A percentile compares a stretch with the other conserved stretches of the same genome.
Conservation (phyloP, 495 filamentous ascomycete genomes). For the Glutinoglossum americanum region DNA sequence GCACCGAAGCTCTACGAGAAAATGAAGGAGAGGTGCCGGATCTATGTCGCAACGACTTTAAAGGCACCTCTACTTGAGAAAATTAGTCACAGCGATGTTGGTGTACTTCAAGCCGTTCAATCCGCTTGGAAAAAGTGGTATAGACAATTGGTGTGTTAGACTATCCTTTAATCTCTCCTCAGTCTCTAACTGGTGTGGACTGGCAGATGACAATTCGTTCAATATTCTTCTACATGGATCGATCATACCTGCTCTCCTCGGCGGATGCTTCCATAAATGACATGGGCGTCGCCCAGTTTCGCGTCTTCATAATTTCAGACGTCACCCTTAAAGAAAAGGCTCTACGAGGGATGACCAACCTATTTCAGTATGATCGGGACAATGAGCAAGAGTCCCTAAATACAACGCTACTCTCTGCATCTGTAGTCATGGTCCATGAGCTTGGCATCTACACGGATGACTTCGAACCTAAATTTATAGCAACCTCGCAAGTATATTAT, state of each 20-base stretch:
- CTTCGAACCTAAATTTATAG: slow-evolving; percentile 61
- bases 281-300: slow-evolving; percentile 32
- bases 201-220: slow-evolving; percentile 48
- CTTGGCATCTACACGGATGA: slow-evolving; percentile 51
- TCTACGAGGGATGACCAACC: slow-evolving; percentile 48
- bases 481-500: slow-evolving; percentile 42
- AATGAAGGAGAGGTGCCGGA: slow-evolving; percentile 39
- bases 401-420: slow-evolving; percentile 36
- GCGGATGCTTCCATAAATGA: slow-evolving; percentile 33
- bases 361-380: slow-evolving; percentile 50
- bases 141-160: slow-evolving; percentile 38
- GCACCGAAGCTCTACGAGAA: slow-evolving; percentile 40
- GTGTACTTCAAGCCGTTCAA: slow-evolving; percentile 40
- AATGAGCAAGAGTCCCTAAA: slow-evolving; percentile 21
- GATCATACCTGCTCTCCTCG: slow-evolving; percentile 59
- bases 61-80: slow-evolving; percentile 28
- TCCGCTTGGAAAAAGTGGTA: slow-evolving; percentile 63
- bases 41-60: slow-evolving; percentile 34
- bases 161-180: background rate
- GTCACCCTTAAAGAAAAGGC: slow-evolving; percentile 28
- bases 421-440: slow-evolving; percentile 59
- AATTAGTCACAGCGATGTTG: slow-evolving; percentile 30
- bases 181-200: background rate
- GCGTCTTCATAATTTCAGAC: slow-evolving; percentile 32
- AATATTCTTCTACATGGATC: slow-evolving; percentile 82